Evolutionary conservation across 2,329 filamentous ascomycete species (phyloP).

Genomic region (Colletotrichum simmondsii): DNA sequence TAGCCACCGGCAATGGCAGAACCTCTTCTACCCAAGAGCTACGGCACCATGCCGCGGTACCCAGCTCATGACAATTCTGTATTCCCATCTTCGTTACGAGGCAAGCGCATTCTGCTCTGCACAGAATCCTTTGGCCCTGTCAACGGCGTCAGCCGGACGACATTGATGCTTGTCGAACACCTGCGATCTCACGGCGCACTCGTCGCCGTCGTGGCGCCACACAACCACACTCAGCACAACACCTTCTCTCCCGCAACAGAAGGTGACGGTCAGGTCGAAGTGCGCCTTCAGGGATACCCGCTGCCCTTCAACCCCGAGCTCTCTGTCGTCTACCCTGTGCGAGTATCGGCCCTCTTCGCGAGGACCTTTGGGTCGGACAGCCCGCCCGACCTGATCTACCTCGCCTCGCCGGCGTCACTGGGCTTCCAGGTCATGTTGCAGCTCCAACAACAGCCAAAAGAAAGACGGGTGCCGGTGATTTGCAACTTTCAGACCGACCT

Average conservation of each 20-base stretch:
- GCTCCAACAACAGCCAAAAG: conserved; percentile 66
- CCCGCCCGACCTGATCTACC: conserved; percentile 74
- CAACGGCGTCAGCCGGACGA: conserved; percentile 79
- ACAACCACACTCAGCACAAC: conserved; percentile 65
- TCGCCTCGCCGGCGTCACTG: conserved; percentile 75
- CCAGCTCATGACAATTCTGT: conserved; percentile 50
- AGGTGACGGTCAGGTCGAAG: conserved; percentile 51
- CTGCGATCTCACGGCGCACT: conserved; percentile 71
- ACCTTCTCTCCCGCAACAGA: conserved; percentile 59
- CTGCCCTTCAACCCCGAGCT: conserved; percentile 79
- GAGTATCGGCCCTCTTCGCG: conserved; percentile 69
- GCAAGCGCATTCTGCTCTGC: conserved; percentile 73
- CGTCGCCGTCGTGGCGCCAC: conserved; percentile 74
- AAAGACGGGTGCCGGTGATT: conserved; percentile 68
- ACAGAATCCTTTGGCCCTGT: conserved; percentile 79
- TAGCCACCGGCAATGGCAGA: conserved; percentile 4
- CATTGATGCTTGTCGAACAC: conserved; percentile 75
- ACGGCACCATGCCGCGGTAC: conserved; percentile 23
- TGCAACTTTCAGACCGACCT: conserved; percentile 80
- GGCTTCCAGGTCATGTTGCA: conserved; percentile 80
- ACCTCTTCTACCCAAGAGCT: conserved; percentile 16
- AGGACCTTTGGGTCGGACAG: conserved; percentile 64
- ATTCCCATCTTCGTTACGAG: conserved; percentile 62
- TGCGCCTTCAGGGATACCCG: conserved; percentile 72
- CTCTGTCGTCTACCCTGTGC: conserved; percentile 76